Evolutionary conservation across 495 filamentous ascomycete species (phyloP).

Genomic region (Aspergillus diversus): DNA sequence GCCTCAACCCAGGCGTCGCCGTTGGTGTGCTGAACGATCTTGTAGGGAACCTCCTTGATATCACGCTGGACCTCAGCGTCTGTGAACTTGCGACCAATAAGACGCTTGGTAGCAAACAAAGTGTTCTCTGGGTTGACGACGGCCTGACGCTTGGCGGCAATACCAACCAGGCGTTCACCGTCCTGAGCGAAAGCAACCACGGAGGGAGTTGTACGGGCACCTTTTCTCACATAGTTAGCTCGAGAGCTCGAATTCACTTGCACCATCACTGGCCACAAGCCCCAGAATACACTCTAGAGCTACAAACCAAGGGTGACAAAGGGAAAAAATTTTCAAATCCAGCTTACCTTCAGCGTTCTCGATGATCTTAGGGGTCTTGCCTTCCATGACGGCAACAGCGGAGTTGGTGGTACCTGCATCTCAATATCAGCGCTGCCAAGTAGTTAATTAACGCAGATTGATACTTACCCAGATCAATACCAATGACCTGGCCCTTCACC

Average conservation of each 20-base stretch:
- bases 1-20: conserved; percentile 98
- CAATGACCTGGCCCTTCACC: conserved; percentile 94
- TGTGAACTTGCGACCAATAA: conserved; percentile 98
- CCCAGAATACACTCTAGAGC: too few relatives aligned
- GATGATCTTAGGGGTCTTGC: conserved; percentile 92
- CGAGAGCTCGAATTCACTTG: background rate
- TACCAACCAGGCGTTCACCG: conserved; percentile 96
- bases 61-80: conserved; percentile 96
- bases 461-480: conserved; percentile 93
- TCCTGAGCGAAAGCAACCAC: conserved; percentile 97
- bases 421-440: conserved; percentile 28
- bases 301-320: background rate
- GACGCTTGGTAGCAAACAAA: conserved; percentile 98
- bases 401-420: conserved; percentile 91
- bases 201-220: conserved; percentile 94
- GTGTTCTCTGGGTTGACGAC: conserved; percentile 99
- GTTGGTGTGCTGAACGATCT: conserved; percentile 98
- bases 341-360: conserved; percentile 90
- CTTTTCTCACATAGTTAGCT: conserved; percentile 46
- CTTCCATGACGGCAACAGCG: conserved; percentile 97
- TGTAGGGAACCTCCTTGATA: conserved; percentile 98
- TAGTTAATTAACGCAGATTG: conserved; percentile 15
- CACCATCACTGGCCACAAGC: too few relatives aligned
- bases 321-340: conserved; percentile 28
- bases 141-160: conserved; percentile 97